phyloP scores from a whole-genome alignment of 306 rosid species.

The Prunus persica region DNA sequence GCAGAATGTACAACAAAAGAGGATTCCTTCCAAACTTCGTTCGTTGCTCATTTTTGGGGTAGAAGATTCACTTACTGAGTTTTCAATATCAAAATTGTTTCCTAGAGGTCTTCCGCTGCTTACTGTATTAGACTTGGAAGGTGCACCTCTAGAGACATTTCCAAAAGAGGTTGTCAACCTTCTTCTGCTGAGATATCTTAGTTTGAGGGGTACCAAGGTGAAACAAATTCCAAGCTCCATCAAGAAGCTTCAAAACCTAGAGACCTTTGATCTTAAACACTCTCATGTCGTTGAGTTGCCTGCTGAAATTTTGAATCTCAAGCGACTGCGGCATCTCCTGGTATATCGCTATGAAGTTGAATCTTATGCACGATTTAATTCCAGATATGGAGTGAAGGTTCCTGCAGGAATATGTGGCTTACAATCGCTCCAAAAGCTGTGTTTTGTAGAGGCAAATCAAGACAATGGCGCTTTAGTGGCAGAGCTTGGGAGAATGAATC shows the following conservation, averaged over 20 bases:
- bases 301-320: slow-evolving; percentile 22
- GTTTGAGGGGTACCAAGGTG: slow-evolving; percentile 31
- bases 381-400: slow-evolving; percentile 28
- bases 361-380: slow-evolving; percentile 3
- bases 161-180: slow-evolving; percentile 19
- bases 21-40: slow-evolving; percentile 48
- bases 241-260: slow-evolving; percentile 31
- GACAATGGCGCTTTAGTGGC: slow-evolving; percentile 1
- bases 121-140: slow-evolving; percentile 33
- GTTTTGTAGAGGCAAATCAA: slow-evolving; percentile 26
- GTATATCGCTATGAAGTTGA: slow-evolving; percentile 25
- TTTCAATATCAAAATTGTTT: slow-evolving; percentile 9
- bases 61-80: slow-evolving; percentile 30
- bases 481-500: slow-evolving; percentile 35
- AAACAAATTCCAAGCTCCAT: slow-evolving; percentile 21
- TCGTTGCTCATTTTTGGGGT: slow-evolving; percentile 50
- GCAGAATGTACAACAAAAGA: slow-evolving; percentile 35
- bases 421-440: slow-evolving; percentile 35
- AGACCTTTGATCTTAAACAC: slow-evolving; percentile 37
- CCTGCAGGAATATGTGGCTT: slow-evolving; percentile 25
- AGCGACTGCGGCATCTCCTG: slow-evolving; percentile 34
- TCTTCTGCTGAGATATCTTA: slow-evolving; percentile 30
- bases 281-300: slow-evolving; percentile 32
- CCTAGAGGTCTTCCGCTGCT: slow-evolving; percentile 20
- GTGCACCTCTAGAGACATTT: slow-evolving; percentile 15